Evolutionary conservation across 331 rosid genomes (phyloP), one percentile per base, ranked within the genome.

Genomic region (Spiraea crenata): DNA sequence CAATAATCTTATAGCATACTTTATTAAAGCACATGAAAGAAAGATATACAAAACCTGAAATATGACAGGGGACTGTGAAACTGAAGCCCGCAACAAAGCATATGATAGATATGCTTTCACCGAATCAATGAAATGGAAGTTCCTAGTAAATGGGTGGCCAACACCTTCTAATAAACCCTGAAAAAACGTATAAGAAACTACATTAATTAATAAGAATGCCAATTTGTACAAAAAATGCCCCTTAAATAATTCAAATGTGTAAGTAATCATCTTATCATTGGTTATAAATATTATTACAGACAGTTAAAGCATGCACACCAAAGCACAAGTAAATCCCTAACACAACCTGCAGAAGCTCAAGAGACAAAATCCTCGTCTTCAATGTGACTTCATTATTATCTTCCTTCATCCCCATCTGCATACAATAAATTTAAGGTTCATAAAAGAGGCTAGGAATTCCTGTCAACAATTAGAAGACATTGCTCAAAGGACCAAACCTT

Each of bases 361-460:
- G 99, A 83, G 99, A 95, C 77, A 95, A 80, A 67, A 95, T 92
- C 63, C 98, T 85, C 55, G 98, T 85, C 90, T 90, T 95, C 75
- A 87, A 85, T 42, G 99, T 86, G 74, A 95, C 93, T 81, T 95
- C 99, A 65, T 95, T 95, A 42, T 65, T 86, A 73, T 92, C 99
- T 83, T 95, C 99, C 89, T 95, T 95, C 98, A 91, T 91, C 63
- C 96, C 96, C 99, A 95, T 95, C 99, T 95, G 85, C 76, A 82
- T 60, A 80, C 70, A 64, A 80, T 45, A 82, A 54, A n/a, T 42
- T 54, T 44, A 74, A 75, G 52, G 66, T 52, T 74, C 63, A 71
- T 71, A 66, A 11, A 69, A 51, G 70, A 58, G 68, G 65, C 67
- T 71, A 42, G 57, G 57, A 65, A 77, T 38, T 61, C 19, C 58